Percentiles rank a stretch among this genome's conserved stretches.
Evolutionary conservation across 2,329 filamentous ascomycete species (phyloP).

Genomic region (Xylariaceae sp.): DNA sequence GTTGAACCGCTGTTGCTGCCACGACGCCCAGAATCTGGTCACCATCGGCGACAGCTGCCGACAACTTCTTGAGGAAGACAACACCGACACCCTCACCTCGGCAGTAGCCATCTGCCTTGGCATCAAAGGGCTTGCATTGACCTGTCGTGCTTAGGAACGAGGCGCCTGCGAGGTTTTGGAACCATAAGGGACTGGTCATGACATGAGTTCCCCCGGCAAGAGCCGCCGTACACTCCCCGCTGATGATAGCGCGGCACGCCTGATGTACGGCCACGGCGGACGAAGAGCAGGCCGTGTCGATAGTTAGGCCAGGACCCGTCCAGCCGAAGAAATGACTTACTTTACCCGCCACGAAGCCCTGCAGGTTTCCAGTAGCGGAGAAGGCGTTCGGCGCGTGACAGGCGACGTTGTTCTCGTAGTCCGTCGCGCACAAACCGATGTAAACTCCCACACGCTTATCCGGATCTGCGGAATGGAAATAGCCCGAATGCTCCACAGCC

Average conservation of each 20-base stretch:
- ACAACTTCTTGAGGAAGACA: conserved; percentile 56
- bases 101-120: conserved; percentile 57
- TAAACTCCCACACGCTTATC: conserved; percentile 45
- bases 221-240: conserved; percentile 40
- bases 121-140: conserved; percentile 45
- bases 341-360: conserved; percentile 33
- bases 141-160: conserved; percentile 40
- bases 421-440: conserved; percentile 43
- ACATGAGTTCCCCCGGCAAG: conserved; percentile 44
- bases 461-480: conserved; percentile 24
- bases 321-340: conserved; percentile 44
- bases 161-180: conserved; percentile 36
- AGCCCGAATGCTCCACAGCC: conserved; percentile 39
- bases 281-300: conserved; percentile 46
- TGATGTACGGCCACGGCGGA: conserved; percentile 45
- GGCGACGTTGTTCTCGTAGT: conserved; percentile 52
- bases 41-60: conserved; percentile 53
- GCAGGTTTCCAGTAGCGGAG: conserved; percentile 36
- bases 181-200: conserved; percentile 35
- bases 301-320: conserved; percentile 37
- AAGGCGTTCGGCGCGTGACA: conserved; percentile 47
- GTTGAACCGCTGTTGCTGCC: conserved; percentile 44
- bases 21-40: conserved; percentile 52
- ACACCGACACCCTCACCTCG: conserved; percentile 55
- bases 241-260: conserved; percentile 41